Evolutionary conservation across 73 alveolate species (phyloP), one percentile per base, ranked within the genome.

Genomic region (Paramecium sonneborni): DNA sequence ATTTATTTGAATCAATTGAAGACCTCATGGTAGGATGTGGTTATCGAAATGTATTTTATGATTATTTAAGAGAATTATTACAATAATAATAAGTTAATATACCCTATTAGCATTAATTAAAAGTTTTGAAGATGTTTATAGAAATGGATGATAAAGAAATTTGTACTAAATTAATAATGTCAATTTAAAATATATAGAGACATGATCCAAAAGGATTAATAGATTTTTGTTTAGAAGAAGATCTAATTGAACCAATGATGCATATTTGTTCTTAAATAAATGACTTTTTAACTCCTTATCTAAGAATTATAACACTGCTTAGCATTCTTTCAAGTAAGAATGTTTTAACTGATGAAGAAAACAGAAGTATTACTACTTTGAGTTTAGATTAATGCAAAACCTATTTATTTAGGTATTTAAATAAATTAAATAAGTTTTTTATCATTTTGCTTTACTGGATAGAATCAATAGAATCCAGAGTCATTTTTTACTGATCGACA

Each of bases 211-310:
- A 79, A 44, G 69, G 52, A 11, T 44, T 79, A 46, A 39, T 79
- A 11, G 90, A 79, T 24, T 79, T 79, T 12, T 79, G 90, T 79
- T 43, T 79, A 79, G 90, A 79, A 79, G 41, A 79, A 9, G 90
- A 79, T 79, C 55, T 79, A 2, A 79, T 79, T 20, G 90, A 79
- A 39, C 90, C 90, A 1, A 39, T 79, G 69, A 79, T 79, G 90
- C n/a, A 43, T 44, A 46, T 79, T 8, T 79, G 90, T 48, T 79
- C 90, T 18, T 24, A 39, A 44, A 79, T 26, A 7, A 79, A 79
- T 79, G 90, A 79, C 55, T 79, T 79, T 18, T 15, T 79, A 14
- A 79, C 90, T 43, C 90, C 90, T 43, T 79, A 79, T 79, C 21
- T 79, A 79, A 79, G 90, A 12, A 79, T 79, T 41, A 30, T 79